These are phyloP conservation scores for Kluyveromyces aestuarii DNA, from an alignment of 805 yeast species.

Conservation along the genomic window DNA sequence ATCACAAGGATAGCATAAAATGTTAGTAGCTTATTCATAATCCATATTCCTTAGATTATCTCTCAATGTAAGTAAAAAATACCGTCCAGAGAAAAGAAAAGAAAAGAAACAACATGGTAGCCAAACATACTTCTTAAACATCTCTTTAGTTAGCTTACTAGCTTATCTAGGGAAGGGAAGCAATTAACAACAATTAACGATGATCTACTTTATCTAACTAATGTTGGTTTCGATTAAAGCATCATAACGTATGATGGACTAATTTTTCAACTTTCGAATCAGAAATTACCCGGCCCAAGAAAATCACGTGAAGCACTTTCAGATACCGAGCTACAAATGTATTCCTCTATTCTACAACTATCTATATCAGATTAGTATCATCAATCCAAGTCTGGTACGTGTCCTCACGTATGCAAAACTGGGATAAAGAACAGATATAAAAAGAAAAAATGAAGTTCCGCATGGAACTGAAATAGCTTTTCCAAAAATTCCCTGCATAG, in stretches of 20 bases:
- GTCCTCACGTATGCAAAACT: background rate
- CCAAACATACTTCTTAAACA: slow-evolving; percentile 8
- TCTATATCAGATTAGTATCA: background rate
- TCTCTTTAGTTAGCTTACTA: background rate
- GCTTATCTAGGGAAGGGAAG: too few species aligned
- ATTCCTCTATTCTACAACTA: background rate
- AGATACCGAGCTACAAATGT: too few species aligned
- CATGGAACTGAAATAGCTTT: slow-evolving; percentile 8
- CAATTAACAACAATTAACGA: too few species aligned
- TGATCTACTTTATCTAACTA: too few species aligned
- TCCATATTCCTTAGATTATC: background rate
- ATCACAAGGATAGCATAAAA: background rate
- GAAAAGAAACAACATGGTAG: background rate
- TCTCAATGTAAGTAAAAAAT: background rate
- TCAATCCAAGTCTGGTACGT: background rate
- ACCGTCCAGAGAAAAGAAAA: background rate
- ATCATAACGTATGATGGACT: too few species aligned
- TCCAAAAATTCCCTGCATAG: slow-evolving; percentile 74
- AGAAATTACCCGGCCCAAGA: too few species aligned
- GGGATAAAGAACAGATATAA: background rate
- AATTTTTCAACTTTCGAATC: too few species aligned
- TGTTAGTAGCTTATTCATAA: slow-evolving; percentile 2
- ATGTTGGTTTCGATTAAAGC: too few species aligned
- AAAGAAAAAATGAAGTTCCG: slow-evolving; percentile 1
- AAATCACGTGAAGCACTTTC: too few species aligned